Evolutionary conservation across 768 basidiomycete genomes (phyloP), one percentile per base, ranked within the genome.

Genomic region (Fistulinella prunicolor): DNA sequence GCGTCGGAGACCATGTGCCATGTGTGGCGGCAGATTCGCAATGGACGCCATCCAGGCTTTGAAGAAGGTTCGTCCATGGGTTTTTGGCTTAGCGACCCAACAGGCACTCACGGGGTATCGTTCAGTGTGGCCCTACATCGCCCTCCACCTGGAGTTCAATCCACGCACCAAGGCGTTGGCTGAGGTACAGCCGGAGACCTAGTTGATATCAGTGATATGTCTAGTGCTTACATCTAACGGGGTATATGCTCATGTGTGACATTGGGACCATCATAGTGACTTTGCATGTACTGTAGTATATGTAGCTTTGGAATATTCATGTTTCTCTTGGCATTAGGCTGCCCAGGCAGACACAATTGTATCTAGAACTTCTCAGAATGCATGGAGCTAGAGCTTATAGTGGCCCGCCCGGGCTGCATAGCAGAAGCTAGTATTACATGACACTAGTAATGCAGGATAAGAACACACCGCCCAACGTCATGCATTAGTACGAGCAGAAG

Each of bases 21-120:
- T 53, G 85, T 94, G 5, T 93, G 89, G 87, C 78, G 83, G 47
- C 88, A 92, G 66, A 91, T 94, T 35, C 75, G 92, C 46, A 75
- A 80, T 40, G 91, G 91, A 37, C 76, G 87, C 28, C 87, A 92
- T 62, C 86, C 89, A 16, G 90, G 91, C 1, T 93, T 92, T 60
- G 91, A 92, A 68, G 88, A 91, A 76, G 85, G 86, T 85, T 14
- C 9, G 70, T 62, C 6, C 13, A 4, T 12, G 7, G 4, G 14
- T 9, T 6, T 29, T 24, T 52, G 28, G 24, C 19, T 46, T 32
- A 13, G 2, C 9, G 23, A 35, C 35, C 28, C 22, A 29, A 9
- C 23, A 17, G 32, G 32, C n/a, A 7, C 40, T 51, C 45, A 72
- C n/a, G 3, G 9, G 3, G 26, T 2, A 37, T 47, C 42, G 34